Conservation (phyloP, 139 green algal species). For the Chlorella sorokiniana region DNA sequence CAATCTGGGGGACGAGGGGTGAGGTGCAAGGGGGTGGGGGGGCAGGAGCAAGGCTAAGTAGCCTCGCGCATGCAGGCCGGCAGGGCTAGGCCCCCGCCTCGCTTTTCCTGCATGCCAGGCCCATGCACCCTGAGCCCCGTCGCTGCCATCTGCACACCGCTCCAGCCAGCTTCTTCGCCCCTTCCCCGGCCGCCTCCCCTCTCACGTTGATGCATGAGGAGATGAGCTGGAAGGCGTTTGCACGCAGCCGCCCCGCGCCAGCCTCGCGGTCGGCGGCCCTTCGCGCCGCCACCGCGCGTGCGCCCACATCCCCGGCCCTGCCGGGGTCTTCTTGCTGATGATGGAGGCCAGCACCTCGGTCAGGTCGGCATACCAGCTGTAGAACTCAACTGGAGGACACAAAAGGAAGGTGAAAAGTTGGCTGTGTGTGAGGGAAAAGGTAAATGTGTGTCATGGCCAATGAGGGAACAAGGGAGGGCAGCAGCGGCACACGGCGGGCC, state of each 20-base stretch:
- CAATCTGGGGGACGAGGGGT: background rate
- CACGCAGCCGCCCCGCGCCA: background rate
- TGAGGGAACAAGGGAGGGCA: background rate
- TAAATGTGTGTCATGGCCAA: background rate
- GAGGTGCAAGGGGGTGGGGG: background rate
- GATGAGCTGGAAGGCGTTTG: conserved; percentile 46
- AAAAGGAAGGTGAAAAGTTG: too few relatives aligned
- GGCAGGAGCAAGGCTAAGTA: background rate
- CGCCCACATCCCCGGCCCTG: background rate
- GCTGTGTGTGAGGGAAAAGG: background rate
- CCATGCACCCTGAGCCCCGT: too few relatives aligned
- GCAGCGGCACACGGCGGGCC: background rate
- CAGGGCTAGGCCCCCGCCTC: too few relatives aligned
- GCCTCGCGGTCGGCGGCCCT: background rate
- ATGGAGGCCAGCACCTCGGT: conserved; percentile 17
- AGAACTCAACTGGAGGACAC: conserved; percentile 47
- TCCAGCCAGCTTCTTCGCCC: background rate
- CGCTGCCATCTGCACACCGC: too few relatives aligned
- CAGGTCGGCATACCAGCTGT: conserved; percentile 54
- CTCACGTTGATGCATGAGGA: conserved; percentile 16
- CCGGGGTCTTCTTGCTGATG: conserved; percentile 22
- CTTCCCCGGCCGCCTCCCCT: background rate
- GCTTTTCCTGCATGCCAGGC: background rate
- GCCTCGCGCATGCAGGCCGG: too few relatives aligned
- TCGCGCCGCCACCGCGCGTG: background rate